Evolutionary conservation across 441 rosid genomes (phyloP), one percentile per base, ranked within the genome.

Genomic region (Jatropha multifida): DNA sequence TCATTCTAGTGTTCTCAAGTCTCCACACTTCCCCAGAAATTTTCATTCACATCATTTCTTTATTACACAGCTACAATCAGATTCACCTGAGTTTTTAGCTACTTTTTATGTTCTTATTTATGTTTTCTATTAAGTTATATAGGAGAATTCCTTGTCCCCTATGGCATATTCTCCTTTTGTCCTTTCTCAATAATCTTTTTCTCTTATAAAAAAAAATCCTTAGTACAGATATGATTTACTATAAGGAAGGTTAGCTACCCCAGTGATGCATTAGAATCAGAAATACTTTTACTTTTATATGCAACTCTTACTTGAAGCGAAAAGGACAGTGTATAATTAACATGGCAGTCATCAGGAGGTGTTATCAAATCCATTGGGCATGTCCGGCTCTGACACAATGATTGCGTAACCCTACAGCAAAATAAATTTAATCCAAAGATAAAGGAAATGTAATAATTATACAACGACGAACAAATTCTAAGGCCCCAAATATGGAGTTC

Each of bases 301-400:
- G 56, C 13, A 20, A 70, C 62, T 68, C 86, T 83, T 85, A 93
- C 99, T 85, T 93, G 98, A 80, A 95, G 88, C 51, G 99, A 93
- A 86, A 92, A 95, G 37, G 98, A 89, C 59, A 96, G 82, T 11
- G 98, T 96, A 81, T 90, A 90, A 77, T 96, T 96, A 78, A 92
- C 94, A 90, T 93, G 99, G 85, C 99, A 96, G 80, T 96, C 99
- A 85, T 96, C 99, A 56, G 98, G 99, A 68, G 98, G 99, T 82
- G 90, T 92, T 73, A 92, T 90, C 86, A 96, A 86, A 86, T 96
- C 98, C 73, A 82, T 77, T 60, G 99, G 99, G 81, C 99, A 95
- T 83, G 91, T 81, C 74, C 85, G 89, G 77, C 90, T 96, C 76
- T 80, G 87, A 79, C 99, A 96, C 63, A 96, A 89, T 64, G 97